Conservation (phyloP, 768 basidiomycete genomes). For the Floccularia luteovirens region DNA sequence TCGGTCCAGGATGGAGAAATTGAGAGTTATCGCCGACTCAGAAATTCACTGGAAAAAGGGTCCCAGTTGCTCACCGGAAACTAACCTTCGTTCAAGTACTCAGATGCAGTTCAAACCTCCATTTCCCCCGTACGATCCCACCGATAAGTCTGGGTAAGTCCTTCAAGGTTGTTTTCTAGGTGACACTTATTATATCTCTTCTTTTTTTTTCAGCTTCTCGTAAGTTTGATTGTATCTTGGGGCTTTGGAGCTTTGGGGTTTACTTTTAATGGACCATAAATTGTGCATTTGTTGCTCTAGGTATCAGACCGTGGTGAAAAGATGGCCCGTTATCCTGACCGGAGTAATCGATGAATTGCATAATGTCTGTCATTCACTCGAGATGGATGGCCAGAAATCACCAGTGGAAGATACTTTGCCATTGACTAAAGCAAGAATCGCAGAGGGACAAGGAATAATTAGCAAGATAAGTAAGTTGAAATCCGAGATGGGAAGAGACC, state of each 20-base stretch:
- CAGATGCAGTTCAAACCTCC: slow-evolving; percentile 25
- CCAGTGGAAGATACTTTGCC: slow-evolving; percentile 13
- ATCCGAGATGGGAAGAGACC: slow-evolving; percentile 82
- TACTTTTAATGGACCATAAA: not conserved
- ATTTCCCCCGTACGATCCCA: slow-evolving; percentile 68
- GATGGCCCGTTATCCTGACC: slow-evolving; percentile 85
- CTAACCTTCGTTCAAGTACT: too few relatives aligned
- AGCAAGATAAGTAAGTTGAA: slow-evolving; percentile 70
- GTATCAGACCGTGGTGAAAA: slow-evolving; percentile 69
- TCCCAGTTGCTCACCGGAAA: too few relatives aligned
- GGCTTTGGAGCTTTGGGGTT: too few relatives aligned
- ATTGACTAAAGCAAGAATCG: slow-evolving; percentile 33
- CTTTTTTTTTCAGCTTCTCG: slow-evolving; percentile 48
- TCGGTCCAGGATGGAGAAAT: too few relatives aligned
- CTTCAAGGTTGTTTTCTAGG: not conserved
- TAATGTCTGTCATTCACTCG: slow-evolving; percentile 51
- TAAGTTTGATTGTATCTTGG: slow-evolving; percentile 28
- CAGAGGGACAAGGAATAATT: slow-evolving; percentile 78
- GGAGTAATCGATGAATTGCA: slow-evolving; percentile 71
- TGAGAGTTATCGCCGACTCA: too few relatives aligned
- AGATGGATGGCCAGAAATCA: too few relatives aligned
- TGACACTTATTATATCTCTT: not conserved
- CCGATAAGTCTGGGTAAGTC: slow-evolving; percentile 54
- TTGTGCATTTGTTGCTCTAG: slow-evolving; percentile 28
- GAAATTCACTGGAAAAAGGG: too few relatives aligned